Evolutionary conservation across 176 grass and related monocot genomes (phyloP).

Genomic region (Bothriochloa decipiens): DNA sequence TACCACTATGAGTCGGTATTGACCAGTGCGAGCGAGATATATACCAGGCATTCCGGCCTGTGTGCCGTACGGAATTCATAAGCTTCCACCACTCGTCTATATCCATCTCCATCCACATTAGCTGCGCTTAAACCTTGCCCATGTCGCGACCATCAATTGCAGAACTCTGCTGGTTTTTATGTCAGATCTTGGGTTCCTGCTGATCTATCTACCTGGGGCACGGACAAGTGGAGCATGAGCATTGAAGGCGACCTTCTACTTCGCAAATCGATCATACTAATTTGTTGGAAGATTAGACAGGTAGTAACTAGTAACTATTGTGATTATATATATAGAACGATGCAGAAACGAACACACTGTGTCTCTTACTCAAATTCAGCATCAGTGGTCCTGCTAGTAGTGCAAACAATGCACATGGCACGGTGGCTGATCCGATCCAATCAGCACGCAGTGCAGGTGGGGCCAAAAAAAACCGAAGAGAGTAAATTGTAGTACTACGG

Average conservation of each 20-base stretch:
- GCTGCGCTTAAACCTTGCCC: background rate
- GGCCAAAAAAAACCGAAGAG: too few relatives aligned
- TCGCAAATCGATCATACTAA: background rate
- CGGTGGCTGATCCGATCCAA: background rate
- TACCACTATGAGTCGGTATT: too few relatives aligned
- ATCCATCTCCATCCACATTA: too few relatives aligned
- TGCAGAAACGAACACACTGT: background rate
- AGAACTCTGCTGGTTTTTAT: too few relatives aligned
- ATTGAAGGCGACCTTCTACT: slow-evolving; percentile 13
- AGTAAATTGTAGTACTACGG: background rate
- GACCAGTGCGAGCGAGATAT: too few relatives aligned
- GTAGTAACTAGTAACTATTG: background rate
- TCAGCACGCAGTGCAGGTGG: background rate
- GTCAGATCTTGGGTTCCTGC: too few relatives aligned
- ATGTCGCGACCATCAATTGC: slow-evolving; percentile 2
- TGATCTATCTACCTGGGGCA: too few relatives aligned
- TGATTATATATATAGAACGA: background rate
- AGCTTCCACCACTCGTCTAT: too few relatives aligned
- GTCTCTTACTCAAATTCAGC: background rate
- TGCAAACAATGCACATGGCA: slow-evolving; percentile 13
- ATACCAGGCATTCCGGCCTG: too few relatives aligned
- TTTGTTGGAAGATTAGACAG: background rate
- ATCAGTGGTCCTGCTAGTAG: slow-evolving; percentile 28
- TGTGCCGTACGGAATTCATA: too few relatives aligned
- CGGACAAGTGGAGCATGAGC: background rate